Conservation (phyloP, 495 filamentous ascomycete genomes). For the Parathielavia hyrcaniae region DNA sequence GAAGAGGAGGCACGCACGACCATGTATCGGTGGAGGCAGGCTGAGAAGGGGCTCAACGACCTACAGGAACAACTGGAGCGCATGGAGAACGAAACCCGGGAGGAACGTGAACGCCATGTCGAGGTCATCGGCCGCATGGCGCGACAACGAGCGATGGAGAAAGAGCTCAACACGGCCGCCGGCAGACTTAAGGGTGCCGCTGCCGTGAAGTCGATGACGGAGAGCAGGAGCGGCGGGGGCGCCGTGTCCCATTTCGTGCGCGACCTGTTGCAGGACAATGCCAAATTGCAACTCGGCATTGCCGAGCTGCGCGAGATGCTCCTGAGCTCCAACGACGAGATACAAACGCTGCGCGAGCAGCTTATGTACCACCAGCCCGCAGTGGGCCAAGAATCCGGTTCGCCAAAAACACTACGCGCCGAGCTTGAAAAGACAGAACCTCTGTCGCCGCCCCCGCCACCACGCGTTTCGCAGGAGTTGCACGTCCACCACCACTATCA, state of each 20-base stretch:
- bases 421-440: constrained; percentile 58
- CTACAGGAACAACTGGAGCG: constrained; percentile 81
- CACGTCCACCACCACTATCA: constrained; percentile 95
- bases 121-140: constrained; percentile 78
- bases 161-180: constrained; percentile 68
- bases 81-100: constrained; percentile 76
- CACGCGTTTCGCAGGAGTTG: constrained; percentile 59
- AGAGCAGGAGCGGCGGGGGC: constrained; percentile 41
- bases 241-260: constrained; percentile 91
- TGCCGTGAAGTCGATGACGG: constrained; percentile 54
- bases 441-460: constrained; percentile 23
- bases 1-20: constrained; percentile 69
- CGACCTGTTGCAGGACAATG: constrained; percentile 92
- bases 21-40: constrained; percentile 72
- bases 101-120: constrained; percentile 75
- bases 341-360: constrained; percentile 78
- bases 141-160: constrained; percentile 65
- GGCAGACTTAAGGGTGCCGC: constrained; percentile 74
- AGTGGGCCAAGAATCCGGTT: constrained; percentile 26
- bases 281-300: constrained; percentile 82
- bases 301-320: constrained; percentile 88
- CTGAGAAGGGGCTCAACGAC: constrained; percentile 64
- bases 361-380: constrained; percentile 72
- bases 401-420: constrained; percentile 54
- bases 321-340: constrained; percentile 87